These are phyloP conservation scores for Aspergillus arachidicola DNA, from an alignment of 2,329 filamentous ascomycete species.

Conservation along the genomic window DNA sequence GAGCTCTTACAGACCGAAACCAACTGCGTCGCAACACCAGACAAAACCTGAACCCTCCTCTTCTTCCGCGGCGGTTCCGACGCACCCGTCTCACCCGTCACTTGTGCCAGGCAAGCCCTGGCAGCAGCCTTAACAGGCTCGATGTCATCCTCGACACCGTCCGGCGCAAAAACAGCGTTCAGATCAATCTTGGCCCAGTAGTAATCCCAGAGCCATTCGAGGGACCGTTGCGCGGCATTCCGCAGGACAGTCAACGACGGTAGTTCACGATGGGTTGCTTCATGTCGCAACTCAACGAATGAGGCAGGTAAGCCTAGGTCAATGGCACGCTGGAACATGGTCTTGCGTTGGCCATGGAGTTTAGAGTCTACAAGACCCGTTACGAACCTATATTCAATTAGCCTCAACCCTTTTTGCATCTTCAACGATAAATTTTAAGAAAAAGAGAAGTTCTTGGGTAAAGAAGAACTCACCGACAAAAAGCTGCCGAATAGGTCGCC, in stretches of 20 bases:
- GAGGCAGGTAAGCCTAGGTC: constrained; percentile 56
- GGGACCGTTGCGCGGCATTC: constrained; percentile 67
- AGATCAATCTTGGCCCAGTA: constrained; percentile 70
- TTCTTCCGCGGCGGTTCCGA: constrained; percentile 31
- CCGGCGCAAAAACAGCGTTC: constrained; percentile 13
- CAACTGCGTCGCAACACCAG: constrained; percentile 27
- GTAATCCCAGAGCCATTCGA: constrained; percentile 85
- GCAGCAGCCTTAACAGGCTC: constrained; percentile 24
- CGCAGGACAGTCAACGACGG: constrained; percentile 75
- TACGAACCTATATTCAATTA: constrained; percentile 39
- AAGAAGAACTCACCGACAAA: constrained; percentile 43
- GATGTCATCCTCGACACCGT: constrained; percentile 13
- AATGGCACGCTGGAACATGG: constrained; percentile 49
- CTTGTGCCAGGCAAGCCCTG: constrained; percentile 21
- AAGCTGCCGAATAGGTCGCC: constrained; percentile 48
- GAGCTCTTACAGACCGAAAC: constrained; percentile 31
- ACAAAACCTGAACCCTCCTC: constrained; percentile 27
- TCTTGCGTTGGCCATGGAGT: constrained; percentile 42
- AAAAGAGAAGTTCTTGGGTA: not conserved
- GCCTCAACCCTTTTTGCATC: not conserved
- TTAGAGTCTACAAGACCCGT: constrained; percentile 49
- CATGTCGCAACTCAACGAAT: constrained; percentile 87
- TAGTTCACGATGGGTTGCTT: constrained; percentile 86
- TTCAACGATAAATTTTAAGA: not conserved
- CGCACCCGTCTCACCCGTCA: constrained; percentile 12